Conservation (phyloP, 805 yeast species). For the Schwanniomyces yamadae region DNA sequence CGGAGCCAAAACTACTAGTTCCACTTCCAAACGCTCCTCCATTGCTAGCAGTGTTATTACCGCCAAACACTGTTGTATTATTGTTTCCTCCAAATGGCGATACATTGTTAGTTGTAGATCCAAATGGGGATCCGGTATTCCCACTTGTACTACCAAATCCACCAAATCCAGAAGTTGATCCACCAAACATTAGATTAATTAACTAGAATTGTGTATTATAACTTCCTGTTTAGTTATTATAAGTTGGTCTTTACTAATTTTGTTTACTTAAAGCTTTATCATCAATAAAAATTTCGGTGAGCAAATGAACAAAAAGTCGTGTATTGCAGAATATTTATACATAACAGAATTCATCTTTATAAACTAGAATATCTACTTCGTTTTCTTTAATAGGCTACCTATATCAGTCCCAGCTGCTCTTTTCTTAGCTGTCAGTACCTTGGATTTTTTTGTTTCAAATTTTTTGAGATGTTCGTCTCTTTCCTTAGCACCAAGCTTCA, state of each 20-base stretch:
- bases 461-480: constrained; percentile 68
- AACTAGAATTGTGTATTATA: neutral
- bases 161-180: constrained; percentile 51
- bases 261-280: neutral
- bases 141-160: constrained; percentile 37
- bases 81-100: constrained; percentile 21
- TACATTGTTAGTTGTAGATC: constrained; percentile 24
- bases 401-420: constrained; percentile 4
- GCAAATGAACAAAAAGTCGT: constrained; percentile 4
- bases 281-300: constrained; percentile 3
- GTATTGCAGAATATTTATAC: constrained; percentile 1
- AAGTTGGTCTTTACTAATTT: too few species aligned
- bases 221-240: neutral
- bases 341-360: neutral
- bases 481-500: constrained; percentile 61
- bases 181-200: constrained; percentile 43
- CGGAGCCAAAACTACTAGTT: constrained; percentile 21
- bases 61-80: constrained; percentile 30
- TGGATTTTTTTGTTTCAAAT: constrained; percentile 52
- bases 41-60: constrained; percentile 15
- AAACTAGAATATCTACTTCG: constrained; percentile 1
- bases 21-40: constrained; percentile 25
- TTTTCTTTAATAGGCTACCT: constrained; percentile 10
- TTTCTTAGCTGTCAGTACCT: constrained; percentile 19
- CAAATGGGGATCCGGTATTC: constrained; percentile 36